Base-by-base conservation (phyloP, 805 yeast species). In the Candida krabiensis region DNA sequence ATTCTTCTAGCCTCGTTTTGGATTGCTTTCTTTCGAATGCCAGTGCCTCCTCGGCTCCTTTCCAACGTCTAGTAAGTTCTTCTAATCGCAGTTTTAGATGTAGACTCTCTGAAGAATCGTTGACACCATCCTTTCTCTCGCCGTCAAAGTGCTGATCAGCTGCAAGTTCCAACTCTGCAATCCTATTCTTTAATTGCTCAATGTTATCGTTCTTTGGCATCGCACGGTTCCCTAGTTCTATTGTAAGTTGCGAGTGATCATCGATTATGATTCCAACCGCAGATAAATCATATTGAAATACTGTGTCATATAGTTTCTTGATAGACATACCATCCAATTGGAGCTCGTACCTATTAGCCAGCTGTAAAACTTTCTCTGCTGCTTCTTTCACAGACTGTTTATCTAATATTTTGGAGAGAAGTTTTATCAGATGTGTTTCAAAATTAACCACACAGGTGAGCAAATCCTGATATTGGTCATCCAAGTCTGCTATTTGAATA, bases 1-100 rank as follows among this genome's bases (percentile, higher is more conserved):
- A 53, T 38, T 75, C 79, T 14, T 57, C 53, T 4, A 82, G 67
- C 30, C 83, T 60, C 30, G 61, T 58, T 33, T 71, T 67, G 2
- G 84, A 77, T 25, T 81, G 80, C 25, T 69, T 69, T 37, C 70
- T 69, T 47, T 84, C 90, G 38, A 79, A 67, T 15, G 75, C 74
- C 21, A 89, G 61, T 14, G 84, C 75, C 56, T 84, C 93, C 43
- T 88, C 66, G 45, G 85, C 90, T 5, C 79, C 69, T 50, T 80
- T 79, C 83, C 86, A 81, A 50, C 82, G 69, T 44, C 68, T 75
- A 28, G 77, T 76, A 29, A 85, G 56, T 47, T 81, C 88, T 17
- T 77, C 80, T 12, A 83, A 63, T 38, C 88, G 66, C 31, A 79
- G 49, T 28, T 49, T 51, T 7, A 45, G 33, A 32, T 74, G 60